A percentile compares a stretch with the other conserved stretches of the same genome.
Conservation (phyloP, 805 yeast species). For the Metschnikowia aberdeeniae region DNA sequence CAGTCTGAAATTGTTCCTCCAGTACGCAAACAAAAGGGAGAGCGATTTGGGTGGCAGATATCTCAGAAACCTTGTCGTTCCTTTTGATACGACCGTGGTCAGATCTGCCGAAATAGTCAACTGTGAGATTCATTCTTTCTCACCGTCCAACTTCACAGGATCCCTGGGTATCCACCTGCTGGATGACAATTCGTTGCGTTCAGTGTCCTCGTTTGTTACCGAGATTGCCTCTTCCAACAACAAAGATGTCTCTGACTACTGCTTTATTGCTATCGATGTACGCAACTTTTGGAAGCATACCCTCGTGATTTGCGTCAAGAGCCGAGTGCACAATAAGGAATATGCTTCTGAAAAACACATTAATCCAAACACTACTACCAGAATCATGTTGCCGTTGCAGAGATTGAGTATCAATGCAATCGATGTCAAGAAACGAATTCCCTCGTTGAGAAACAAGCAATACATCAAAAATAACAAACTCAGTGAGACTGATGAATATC, state of each 20-base stretch:
- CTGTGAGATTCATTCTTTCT: conserved; percentile 67
- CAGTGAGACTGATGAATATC: conserved; percentile 52
- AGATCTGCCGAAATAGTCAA: conserved; percentile 72
- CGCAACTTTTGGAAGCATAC: conserved; percentile 76
- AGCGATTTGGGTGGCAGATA: conserved; percentile 22
- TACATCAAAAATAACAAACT: conserved; percentile 56
- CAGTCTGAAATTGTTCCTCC: conserved; percentile 59
- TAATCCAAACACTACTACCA: conserved; percentile 29
- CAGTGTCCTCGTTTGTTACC: conserved; percentile 28
- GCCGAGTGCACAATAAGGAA: conserved; percentile 22
- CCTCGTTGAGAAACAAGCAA: conserved; percentile 68
- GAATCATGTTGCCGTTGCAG: conserved; percentile 69
- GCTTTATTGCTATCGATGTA: conserved; percentile 67
- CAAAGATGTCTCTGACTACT: conserved; percentile 47
- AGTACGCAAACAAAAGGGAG: conserved; percentile 46
- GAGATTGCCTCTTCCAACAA: conserved; percentile 15
- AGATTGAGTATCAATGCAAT: conserved; percentile 45
- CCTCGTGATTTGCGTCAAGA: conserved; percentile 26
- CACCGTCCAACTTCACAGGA: conserved; percentile 22
- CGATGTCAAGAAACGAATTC: conserved; percentile 52
- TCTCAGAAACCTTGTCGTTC: conserved; percentile 59
- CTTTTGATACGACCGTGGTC: conserved; percentile 65
- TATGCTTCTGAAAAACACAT: conserved; percentile 20
- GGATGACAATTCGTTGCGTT: conserved; percentile 18
- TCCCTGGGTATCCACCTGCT: conserved; percentile 6